Base-by-base conservation (phyloP, 208 protist genomes). In the Endotrypanum monterogeii region DNA sequence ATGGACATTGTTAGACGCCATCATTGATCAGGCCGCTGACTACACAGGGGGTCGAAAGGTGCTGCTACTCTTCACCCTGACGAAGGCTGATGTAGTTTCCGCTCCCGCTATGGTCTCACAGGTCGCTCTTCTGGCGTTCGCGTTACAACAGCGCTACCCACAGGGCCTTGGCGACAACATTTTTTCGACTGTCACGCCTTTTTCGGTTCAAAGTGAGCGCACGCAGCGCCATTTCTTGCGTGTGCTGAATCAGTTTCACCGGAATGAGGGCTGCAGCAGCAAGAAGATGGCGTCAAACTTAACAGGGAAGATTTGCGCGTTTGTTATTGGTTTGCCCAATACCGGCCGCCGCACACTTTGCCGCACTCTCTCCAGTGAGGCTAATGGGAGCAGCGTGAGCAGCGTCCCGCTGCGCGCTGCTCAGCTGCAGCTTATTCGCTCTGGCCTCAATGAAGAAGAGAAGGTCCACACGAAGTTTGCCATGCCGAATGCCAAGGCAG, bases 301-400 rank as follows among this genome's bases (percentile, higher is more conserved):
- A 76, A 62, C 83, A 18, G 84, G 87, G 35, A 95, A 94, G 65
- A 79, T 95, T n/a, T 93, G 83, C 69, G 72, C 83, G 14, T 89
- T 95, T 86, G 86, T 97, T 35, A 70, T 97, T 23, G 92, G 92
- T 12, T 78, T 97, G 50, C 92, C 92, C 50, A 93, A 95, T 65
- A 93, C 90, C 12, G 92, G 92, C 23, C 80, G 90, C 16, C 78
- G 86, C 69, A 87, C 79, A 35, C 80, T 97, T 28, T 88, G 79
- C 81, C 87, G 89, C 52, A 73, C 79, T 5, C 82, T 97, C n/a
- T 72, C 84, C 20, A 71, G 66, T 1, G 73, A 84, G 37, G 76
- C 73, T 23, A 86, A 84, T 46, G 87, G 90, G 60, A 84, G 81
- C 28, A 76, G 78, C 70, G 82, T 91, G 23, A 91, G 89, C 82